Conservation (phyloP, 2,329 filamentous ascomycete genomes). For the Pseudofabraea citricarpa region DNA sequence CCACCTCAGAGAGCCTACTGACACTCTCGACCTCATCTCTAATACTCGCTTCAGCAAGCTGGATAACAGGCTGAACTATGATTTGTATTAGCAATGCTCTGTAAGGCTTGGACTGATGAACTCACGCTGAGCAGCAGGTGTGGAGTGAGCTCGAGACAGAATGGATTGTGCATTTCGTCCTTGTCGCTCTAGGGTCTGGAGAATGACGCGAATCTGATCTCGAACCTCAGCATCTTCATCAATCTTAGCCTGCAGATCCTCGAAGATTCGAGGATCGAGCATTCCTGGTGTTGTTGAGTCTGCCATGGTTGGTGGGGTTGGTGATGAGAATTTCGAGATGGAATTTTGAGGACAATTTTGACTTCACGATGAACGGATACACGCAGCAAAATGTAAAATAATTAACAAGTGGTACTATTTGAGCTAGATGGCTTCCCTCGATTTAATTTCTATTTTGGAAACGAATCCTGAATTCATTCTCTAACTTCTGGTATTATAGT, state of each 20-base stretch:
- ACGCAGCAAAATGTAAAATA: too few relatives aligned
- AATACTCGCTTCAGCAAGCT: conserved; percentile 65
- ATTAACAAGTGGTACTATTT: too few relatives aligned
- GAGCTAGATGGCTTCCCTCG: too few relatives aligned
- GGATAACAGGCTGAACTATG: conserved; percentile 63
- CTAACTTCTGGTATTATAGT: too few relatives aligned
- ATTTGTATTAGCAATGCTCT: conserved; percentile 8
- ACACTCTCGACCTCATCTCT: conserved; percentile 68
- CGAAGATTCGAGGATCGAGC: conserved; percentile 72
- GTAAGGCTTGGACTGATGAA: conserved; percentile 9
- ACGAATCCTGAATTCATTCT: too few relatives aligned
- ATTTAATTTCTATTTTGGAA: too few relatives aligned
- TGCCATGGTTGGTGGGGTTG: conserved; percentile 13
- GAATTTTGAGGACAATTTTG: not conserved
- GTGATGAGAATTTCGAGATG: too few relatives aligned
- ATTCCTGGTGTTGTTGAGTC: conserved; percentile 14
- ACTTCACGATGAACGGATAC: too few relatives aligned
- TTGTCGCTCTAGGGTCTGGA: conserved; percentile 79
- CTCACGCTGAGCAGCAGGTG: conserved; percentile 60
- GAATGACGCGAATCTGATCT: conserved; percentile 77
- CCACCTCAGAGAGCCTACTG: conserved; percentile 62
- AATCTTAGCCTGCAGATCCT: conserved; percentile 80
- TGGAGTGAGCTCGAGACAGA: conserved; percentile 86
- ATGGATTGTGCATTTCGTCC: conserved; percentile 76
- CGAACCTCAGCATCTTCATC: conserved; percentile 80